Evolutionary conservation across 108 stramenopile species (phyloP), one percentile per base, ranked within the genome.

Genomic region (Cyclotella baltica): DNA sequence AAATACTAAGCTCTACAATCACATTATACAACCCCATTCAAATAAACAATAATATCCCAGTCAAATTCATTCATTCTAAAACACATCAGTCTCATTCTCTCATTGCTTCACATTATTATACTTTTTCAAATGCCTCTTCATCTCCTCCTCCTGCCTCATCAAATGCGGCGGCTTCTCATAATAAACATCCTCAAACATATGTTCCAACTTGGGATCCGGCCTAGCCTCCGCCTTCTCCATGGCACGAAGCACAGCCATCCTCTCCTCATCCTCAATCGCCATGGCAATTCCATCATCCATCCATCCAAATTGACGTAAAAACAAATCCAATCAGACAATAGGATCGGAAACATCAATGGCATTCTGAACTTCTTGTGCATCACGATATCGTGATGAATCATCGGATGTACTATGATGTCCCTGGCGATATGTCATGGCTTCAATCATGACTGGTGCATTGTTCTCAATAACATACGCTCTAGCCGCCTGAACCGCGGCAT

Each of bases 351-450:
- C 48, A 30, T 80, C 68, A 16, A 85, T 78, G 68, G 91, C 95
- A 18, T 57, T 53, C 31, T 89, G 71, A 40, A 99, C 95, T 79
- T 99, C 96, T 16, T 89, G 75, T 20, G 78, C 35, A 48, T 74
- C 76, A 23, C 98, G 88, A 84, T 98, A 98, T 35, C 93, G 75
- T 36, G 96, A 86, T 23, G 92, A 94, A 85, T 99, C 99, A 72
- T 99, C 99, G 9, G 93, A 94, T 4, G 99, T 99, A 37, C 92
- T 93, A 80, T 99, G 99, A 81, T 99, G 99, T 13, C 98, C 98
- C 62, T 92, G 88, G 9, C 99, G 90, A 83, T 99, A 99, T 11
- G 98, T 96, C 97, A 99, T 99, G 28, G 95, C 94, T 80, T 99
- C 99, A 75, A 99, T 90, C 78, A 99, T 73, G 13, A 98, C 94